Evolutionary conservation across 768 basidiomycete species (phyloP).

Genomic region (Floccularia luteovirens): DNA sequence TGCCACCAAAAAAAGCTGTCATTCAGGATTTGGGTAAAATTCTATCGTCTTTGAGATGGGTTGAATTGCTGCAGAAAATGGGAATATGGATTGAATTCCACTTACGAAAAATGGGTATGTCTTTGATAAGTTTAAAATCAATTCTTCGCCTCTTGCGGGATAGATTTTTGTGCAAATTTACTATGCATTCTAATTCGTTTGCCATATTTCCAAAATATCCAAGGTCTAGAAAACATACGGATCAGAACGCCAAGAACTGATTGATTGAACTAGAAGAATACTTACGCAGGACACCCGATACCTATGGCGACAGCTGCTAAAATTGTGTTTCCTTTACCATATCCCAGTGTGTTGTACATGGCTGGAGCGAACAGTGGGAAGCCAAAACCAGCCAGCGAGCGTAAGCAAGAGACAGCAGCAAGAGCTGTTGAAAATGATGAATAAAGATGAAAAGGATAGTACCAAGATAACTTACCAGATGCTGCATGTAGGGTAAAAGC

Average conservation of each 20-base stretch:
- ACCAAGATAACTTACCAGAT: slow-evolving; percentile 35
- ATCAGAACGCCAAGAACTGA: neutral
- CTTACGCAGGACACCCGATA: slow-evolving; percentile 54
- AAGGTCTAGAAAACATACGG: slow-evolving; percentile 3
- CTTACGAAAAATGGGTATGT: too few species aligned
- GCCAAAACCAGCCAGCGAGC: slow-evolving; percentile 62
- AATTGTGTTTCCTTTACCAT: slow-evolving; percentile 63
- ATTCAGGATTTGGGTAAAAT: too few species aligned
- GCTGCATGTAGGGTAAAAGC: slow-evolving; percentile 60
- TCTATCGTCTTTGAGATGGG: too few species aligned
- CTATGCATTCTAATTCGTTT: slow-evolving; percentile 5
- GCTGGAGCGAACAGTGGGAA: slow-evolving; percentile 75
- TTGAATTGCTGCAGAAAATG: too few species aligned
- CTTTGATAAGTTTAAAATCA: too few species aligned
- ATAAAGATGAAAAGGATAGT: neutral
- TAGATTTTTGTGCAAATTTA: slow-evolving; percentile 5
- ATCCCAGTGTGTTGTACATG: slow-evolving; percentile 60
- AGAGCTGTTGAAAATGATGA: slow-evolving; percentile 32
- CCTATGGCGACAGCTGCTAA: slow-evolving; percentile 50
- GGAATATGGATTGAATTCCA: too few species aligned
- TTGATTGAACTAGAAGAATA: slow-evolving; percentile 8
- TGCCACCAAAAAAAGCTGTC: too few species aligned
- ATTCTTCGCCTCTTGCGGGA: too few species aligned
- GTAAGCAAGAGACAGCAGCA: slow-evolving; percentile 54
- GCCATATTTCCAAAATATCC: slow-evolving; percentile 8